Base-by-base conservation (phyloP, 2,329 filamentous ascomycete species). In the Apiospora saccharicola region DNA sequence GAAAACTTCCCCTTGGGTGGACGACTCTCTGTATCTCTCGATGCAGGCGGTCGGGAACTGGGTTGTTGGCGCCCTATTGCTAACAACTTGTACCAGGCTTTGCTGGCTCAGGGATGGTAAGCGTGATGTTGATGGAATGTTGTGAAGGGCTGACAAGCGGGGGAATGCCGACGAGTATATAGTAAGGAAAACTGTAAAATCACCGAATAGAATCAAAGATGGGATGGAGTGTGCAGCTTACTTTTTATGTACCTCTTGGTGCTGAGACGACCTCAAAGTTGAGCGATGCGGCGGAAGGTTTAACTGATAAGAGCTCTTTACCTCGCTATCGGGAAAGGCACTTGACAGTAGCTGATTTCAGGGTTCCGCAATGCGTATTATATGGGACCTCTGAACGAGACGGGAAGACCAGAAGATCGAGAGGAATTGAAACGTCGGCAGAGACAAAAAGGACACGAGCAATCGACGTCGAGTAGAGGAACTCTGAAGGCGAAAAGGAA, bases 321-420 rank as follows among this genome's bases (percentile, higher is more conserved):
- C 34, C 41, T 64, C 10, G 19, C 57, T 64, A 64, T 64, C 57
- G 57, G 34, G n/a, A 19, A 41, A 41, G 10, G 19, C 22, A 41
- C 22, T 41, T 41, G 53, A 34, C 24, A 37, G 16, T 19, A 61
- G 53, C 53, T 61, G 57, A 41, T 64, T 30, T 41, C 57, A 64
- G 57, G 57, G 57, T 64, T 64, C 57, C 57, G 57, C 57, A 64
- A 64, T 41, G 57, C 57, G 57, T 64, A 64, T 64, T 64, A 64
- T 64, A 64, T 64, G 57, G 57, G 49, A 51, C 49, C n/a, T 13
- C 49, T 51, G 49, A 26, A 13, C 49, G 10, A 51, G 49, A 51
- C 12, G 49, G n/a, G 12, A 26, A 26, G 49, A 51, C n/a, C n/a
- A 26, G n/a, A 24, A 51, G 49, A 26, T 26, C 37, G 49, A 13